Percentiles rank a stretch among this genome's conserved stretches.
Conservation (phyloP, 2,329 filamentous ascomycete genomes). For the Cladosporium sp. region DNA sequence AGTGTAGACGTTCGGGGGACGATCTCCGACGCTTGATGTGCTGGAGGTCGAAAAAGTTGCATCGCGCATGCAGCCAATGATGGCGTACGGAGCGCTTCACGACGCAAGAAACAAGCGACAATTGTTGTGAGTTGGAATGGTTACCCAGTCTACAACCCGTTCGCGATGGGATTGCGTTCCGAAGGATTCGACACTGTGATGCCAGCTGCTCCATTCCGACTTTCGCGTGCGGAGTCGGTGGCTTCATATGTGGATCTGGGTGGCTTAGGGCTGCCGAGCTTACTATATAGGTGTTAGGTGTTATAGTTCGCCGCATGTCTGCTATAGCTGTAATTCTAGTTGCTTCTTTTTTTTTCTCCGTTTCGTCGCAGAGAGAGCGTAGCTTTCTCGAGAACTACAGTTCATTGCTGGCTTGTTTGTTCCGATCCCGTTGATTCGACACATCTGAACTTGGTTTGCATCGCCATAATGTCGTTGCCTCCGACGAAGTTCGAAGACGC, state of each 20-base stretch:
- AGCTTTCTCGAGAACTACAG: neutral
- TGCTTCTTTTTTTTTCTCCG: neutral
- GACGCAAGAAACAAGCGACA: neutral
- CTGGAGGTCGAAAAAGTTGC: too few relatives aligned
- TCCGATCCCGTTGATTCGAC: neutral
- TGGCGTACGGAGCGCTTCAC: neutral
- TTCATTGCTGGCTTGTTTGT: neutral
- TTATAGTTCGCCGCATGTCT: neutral
- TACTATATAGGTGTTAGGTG: neutral
- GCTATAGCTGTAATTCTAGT: neutral
- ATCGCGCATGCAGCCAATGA: neutral
- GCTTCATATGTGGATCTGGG: neutral
- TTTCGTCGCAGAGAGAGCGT: neutral
- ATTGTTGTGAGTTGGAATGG: neutral
- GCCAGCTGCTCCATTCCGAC: neutral
- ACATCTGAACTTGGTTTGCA: neutral
- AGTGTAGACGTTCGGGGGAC: neutral
- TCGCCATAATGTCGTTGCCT: conserved; percentile 3
- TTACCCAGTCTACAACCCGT: too few relatives aligned
- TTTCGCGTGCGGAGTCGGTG: neutral
- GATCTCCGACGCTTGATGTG: neutral
- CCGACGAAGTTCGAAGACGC: conserved; percentile 22
- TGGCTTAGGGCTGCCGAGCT: neutral
- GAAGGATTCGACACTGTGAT: neutral
- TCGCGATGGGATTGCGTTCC: neutral